Conservation (phyloP, 139 green algal genomes). For the Deuterostichococcus epilithicus region DNA sequence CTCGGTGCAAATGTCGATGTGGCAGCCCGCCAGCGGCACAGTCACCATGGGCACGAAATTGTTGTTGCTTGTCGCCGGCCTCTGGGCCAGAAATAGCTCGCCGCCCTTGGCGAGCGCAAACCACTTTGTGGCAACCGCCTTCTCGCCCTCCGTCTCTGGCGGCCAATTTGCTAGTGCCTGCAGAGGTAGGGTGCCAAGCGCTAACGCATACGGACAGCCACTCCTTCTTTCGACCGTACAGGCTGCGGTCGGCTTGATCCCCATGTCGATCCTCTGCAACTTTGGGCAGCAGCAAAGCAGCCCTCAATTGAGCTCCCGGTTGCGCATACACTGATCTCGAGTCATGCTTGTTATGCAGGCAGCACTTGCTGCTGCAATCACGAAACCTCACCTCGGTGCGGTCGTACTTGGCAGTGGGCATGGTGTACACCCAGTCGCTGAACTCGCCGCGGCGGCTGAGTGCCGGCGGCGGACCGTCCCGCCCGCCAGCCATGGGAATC, state of each 20-base stretch:
- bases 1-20: slow-evolving; percentile 24
- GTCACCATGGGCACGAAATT: slow-evolving; percentile 20
- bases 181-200: too few relatives aligned
- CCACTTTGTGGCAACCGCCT: slow-evolving; percentile 14
- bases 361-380: not conserved
- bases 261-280: too few relatives aligned
- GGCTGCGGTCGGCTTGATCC: too few relatives aligned
- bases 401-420: not conserved
- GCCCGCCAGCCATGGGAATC: not conserved
- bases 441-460: slow-evolving; percentile 12
- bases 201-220: too few relatives aligned
- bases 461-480: slow-evolving; percentile 15
- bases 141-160: slow-evolving; percentile 3
- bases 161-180: slow-evolving; percentile 26
- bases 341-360: not conserved
- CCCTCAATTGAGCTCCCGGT: too few relatives aligned
- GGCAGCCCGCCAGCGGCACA: slow-evolving; percentile 35
- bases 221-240: too few relatives aligned
- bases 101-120: slow-evolving; percentile 8
- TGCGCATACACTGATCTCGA: too few relatives aligned
- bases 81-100: slow-evolving; percentile 3
- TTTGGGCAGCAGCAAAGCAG: too few relatives aligned
- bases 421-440: slow-evolving; percentile 32
- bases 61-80: not conserved
- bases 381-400: not conserved